phyloP scores from a whole-genome alignment of 768 basidiomycete species.

The Rhizopogon vinicolor region DNA sequence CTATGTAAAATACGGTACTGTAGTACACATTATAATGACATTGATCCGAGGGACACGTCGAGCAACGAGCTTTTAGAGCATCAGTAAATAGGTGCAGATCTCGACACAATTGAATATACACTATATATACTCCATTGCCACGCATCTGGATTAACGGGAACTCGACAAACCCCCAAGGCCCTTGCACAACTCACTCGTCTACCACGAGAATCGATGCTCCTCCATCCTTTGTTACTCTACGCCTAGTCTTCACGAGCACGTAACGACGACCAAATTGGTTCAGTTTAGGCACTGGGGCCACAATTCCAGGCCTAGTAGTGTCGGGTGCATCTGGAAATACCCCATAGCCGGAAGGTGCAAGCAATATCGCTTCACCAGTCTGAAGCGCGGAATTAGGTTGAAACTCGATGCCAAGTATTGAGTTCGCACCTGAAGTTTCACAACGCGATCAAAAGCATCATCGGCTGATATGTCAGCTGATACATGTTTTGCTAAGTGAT shows the following conservation, averaged over 20 bases:
- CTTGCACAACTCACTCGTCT: slow-evolving; percentile 8
- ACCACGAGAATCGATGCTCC: slow-evolving; percentile 52
- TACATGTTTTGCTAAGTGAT: slow-evolving; percentile 63
- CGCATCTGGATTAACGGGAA: background rate
- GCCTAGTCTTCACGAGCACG: slow-evolving; percentile 56
- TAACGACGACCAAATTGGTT: slow-evolving; percentile 55
- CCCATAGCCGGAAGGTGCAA: slow-evolving; percentile 60
- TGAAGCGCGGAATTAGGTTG: slow-evolving; percentile 19
- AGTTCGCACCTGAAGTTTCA: slow-evolving; percentile 50
- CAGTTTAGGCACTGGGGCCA: slow-evolving; percentile 24
- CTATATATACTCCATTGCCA: too few relatives aligned
- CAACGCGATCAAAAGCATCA: slow-evolving; percentile 64
- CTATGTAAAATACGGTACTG: background rate
- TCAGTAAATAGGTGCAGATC: too few relatives aligned
- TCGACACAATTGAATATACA: background rate
- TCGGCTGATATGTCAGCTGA: slow-evolving; percentile 54
- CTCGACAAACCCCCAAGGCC: background rate
- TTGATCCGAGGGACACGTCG: background rate
- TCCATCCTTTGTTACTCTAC: slow-evolving; percentile 58
- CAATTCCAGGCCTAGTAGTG: background rate
- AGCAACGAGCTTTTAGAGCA: background rate
- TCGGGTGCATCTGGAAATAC: slow-evolving; percentile 27
- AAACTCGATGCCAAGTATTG: background rate
- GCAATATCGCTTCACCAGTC: slow-evolving; percentile 70
- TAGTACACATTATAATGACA: background rate